A percentile compares a stretch with the other conserved stretches of the same genome.
Conservation (phyloP, 768 basidiomycete species). For the Trichaptum fuscoviolaceum region DNA sequence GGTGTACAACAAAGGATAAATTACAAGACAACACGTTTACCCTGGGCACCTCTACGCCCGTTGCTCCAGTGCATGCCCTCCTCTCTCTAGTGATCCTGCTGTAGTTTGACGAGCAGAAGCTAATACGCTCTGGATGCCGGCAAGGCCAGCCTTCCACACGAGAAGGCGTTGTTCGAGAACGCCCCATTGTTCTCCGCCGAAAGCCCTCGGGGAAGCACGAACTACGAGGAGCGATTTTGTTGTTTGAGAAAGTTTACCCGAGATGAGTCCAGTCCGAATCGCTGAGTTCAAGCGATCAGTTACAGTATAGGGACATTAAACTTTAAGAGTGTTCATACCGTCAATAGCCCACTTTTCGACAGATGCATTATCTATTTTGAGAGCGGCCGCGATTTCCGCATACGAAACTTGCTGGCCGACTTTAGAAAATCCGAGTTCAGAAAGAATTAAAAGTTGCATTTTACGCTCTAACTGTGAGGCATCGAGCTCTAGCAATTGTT, state of each 20-base stretch:
- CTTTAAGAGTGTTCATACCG: constrained; percentile 38
- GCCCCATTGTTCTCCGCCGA: constrained; percentile 78
- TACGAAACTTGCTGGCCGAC: constrained; percentile 73
- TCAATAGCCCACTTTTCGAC: constrained; percentile 90
- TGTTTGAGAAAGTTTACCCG: constrained; percentile 81
- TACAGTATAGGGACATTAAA: constrained; percentile 3
- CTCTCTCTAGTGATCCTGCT: not conserved
- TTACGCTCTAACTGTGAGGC: constrained; percentile 62
- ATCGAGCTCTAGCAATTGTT: constrained; percentile 43
- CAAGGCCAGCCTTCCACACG: constrained; percentile 74
- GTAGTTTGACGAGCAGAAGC: constrained; percentile 41
- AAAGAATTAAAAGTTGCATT: constrained; percentile 71
- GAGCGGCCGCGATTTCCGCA: constrained; percentile 55
- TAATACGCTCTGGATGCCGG: constrained; percentile 66
- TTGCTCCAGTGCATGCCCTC: not conserved
- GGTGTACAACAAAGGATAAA: not conserved
- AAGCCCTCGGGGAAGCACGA: constrained; percentile 68
- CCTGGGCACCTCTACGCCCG: not conserved
- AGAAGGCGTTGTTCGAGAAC: constrained; percentile 65
- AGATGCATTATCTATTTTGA: constrained; percentile 58
- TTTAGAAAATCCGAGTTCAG: constrained; percentile 72
- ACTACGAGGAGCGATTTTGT: constrained; percentile 67
- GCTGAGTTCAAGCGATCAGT: constrained; percentile 36
- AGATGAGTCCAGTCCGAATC: constrained; percentile 73
- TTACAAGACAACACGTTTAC: not conserved